Evolutionary conservation across 1,139 yeast species (phyloP).

Genomic region (Meyerozyma athensensis): DNA sequence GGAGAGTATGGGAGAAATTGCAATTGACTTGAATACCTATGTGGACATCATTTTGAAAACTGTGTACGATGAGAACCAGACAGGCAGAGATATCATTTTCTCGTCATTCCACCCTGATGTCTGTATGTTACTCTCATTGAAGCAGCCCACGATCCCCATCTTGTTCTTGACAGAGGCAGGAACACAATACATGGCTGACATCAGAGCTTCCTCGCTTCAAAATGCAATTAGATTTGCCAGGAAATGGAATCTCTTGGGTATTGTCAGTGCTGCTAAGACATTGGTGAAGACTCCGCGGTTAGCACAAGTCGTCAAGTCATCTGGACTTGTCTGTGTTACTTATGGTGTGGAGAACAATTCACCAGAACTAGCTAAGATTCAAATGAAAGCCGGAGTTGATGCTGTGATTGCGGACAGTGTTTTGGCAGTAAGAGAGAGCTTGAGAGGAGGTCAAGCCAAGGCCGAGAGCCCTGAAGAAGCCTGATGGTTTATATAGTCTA

Average conservation of each 20-base stretch:
- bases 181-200: slow-evolving; percentile 77
- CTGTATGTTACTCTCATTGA: slow-evolving; percentile 77
- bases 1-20: slow-evolving; percentile 85
- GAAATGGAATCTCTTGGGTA: slow-evolving; percentile 88
- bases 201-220: slow-evolving; percentile 82
- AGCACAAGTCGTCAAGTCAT: slow-evolving; percentile 81
- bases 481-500: background rate
- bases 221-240: slow-evolving; percentile 89
- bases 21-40: slow-evolving; percentile 80
- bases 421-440: slow-evolving; percentile 83
- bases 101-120: slow-evolving; percentile 95
- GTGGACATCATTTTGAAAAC: slow-evolving; percentile 77
- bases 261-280: slow-evolving; percentile 86
- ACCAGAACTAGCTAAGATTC: slow-evolving; percentile 79
- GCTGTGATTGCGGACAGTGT: slow-evolving; percentile 97
- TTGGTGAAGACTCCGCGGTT: slow-evolving; percentile 83
- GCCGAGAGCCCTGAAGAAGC: slow-evolving; percentile 1
- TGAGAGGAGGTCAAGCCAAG: slow-evolving; percentile 36
- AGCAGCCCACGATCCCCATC: slow-evolving; percentile 91
- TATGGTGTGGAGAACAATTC: slow-evolving; percentile 84
- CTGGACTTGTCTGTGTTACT: slow-evolving; percentile 90
- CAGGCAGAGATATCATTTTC: slow-evolving; percentile 82
- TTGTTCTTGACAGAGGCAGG: slow-evolving; percentile 89
- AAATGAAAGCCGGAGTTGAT: slow-evolving; percentile 93
- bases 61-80: slow-evolving; percentile 70